Evolutionary conservation across 2,329 filamentous ascomycete species (phyloP), one percentile per base, ranked within the genome.

Genomic region (Stromatinia cepivora): DNA sequence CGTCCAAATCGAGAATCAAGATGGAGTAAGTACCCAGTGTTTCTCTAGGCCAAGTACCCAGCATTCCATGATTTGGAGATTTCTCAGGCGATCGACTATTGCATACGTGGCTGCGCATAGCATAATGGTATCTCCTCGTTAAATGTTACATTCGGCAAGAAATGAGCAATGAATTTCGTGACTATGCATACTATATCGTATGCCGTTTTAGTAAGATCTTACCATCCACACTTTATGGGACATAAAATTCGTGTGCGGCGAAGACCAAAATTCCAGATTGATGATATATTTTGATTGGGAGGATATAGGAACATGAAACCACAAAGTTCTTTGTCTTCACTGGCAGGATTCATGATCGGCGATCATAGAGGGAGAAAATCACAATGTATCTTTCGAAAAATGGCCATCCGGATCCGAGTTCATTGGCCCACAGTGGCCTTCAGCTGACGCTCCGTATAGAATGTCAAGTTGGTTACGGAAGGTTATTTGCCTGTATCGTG

Each of bases 21-120:
- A 42, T 42, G 39, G 39, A 42, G 25, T 11, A 22, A 39, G 59
- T 50, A 39, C 17, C 31, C 28, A 28, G 48, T 48, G 9, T 59
- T 59, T 66, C 39, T 59, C 46, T 52, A 28, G 28, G 31, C 31
- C 28, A 28, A 20, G 61, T 39, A 22, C 46, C 46, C 11, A 39
- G 34, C 3, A 20, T 11, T 25, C 46, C 46, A 39, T 28, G 46
- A 52, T 36, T 52, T 64, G 15, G 61, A 52, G 22, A 42, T 25
- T 13, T 52, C 46, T 52, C n/a, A 13, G 61, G 31, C n/a, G 34
- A 52, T 64, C 22, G 10, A 59, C 15, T 34, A 34, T 10, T 66
- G 64, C 31, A 67, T 67, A 59, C 64, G 64, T 67, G 64, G 64
- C 64, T 67, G 64, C 64, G 64, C 64, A 61, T 59, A 15, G 34